Base-by-base conservation (phyloP, 345 rosid species). In the Viola odorata region DNA sequence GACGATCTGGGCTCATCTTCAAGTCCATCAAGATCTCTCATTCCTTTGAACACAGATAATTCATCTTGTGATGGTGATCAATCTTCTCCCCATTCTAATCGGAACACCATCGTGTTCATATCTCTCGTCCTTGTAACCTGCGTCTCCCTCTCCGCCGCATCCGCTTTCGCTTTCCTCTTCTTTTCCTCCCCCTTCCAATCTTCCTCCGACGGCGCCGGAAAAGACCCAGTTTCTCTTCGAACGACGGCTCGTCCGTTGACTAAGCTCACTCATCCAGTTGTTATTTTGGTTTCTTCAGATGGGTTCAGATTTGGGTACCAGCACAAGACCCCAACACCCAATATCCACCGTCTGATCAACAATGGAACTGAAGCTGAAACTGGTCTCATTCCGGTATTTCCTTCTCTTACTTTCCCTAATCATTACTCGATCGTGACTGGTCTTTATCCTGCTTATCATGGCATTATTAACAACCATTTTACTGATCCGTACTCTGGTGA, bases 281-380 rank as follows among this genome's bases (percentile, higher is more conserved):
- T 89, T 50, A 70, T 92, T 5, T 67, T 92, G 76, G 72, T 92
- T 57, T 92, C 98, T 14, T 85, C 94, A 0, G 98, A 92, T 38
- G 98, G 97, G 67, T 92, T 92, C 73, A 88, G 97, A 44, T 92
- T 89, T 67, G 96, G 96, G 15, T 92, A 92, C 84, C 98, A 92
- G 47, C 83, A 75, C 84, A 92, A 92, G 80, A 74, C 89, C 57
- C 64, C 73, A 0, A 68, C 88, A 3, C 96, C 96, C 0, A 89
- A 75, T 64, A 89, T 91, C 52, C 80, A 75, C 73, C 81, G 98
- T 7, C 61, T 91, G 77, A 84, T 89, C 66, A 57, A 77, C 15
- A 82, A 89, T 41, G 98, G 96, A 48, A 89, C 98, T 0, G 96
- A 87, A 70, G 96, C 98, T 0, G 94, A 85, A 55, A 76, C 70